A percentile compares a stretch with the other conserved stretches of the same genome.
phyloP scores from a whole-genome alignment of 345 rosid species.

The Boechera retrofracta region DNA sequence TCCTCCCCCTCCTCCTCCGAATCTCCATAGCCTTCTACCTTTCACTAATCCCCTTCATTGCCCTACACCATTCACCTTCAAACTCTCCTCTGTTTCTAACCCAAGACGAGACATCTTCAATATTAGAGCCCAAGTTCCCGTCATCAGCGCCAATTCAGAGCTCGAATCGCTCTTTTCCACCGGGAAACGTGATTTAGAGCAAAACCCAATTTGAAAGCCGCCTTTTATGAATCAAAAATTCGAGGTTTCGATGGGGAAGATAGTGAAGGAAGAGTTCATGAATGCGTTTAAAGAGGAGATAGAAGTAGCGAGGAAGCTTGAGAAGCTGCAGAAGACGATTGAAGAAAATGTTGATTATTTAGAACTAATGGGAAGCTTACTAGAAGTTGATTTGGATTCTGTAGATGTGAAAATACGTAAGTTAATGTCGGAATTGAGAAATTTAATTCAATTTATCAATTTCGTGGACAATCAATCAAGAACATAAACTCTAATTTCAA shows the following conservation, averaged over 20 bases:
- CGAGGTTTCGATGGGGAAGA: constrained; percentile 82
- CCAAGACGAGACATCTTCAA: too few species aligned
- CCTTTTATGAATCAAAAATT: constrained; percentile 85
- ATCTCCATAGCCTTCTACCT: too few species aligned
- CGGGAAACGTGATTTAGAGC: constrained; percentile 78
- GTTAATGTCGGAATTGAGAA: constrained; percentile 70
- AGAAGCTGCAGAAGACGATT: constrained; percentile 75
- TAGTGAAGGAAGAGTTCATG: constrained; percentile 87
- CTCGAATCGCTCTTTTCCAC: too few species aligned
- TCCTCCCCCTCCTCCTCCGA: too few species aligned
- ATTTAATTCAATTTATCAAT: too few species aligned
- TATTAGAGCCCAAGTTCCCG: too few species aligned
- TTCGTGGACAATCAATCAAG: too few species aligned
- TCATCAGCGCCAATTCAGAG: too few species aligned
- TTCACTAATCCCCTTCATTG: too few species aligned
- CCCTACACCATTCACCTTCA: too few species aligned
- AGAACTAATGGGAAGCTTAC: constrained; percentile 87
- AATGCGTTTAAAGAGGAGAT: constrained; percentile 81
- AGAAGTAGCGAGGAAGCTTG: constrained; percentile 64
- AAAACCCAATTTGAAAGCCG: constrained; percentile 63
- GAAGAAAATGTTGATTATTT: constrained; percentile 76
- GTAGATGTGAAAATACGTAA: constrained; percentile 79
- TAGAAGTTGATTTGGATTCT: constrained; percentile 66
- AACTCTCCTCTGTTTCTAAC: too few species aligned
- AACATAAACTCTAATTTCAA: too few species aligned